Base-by-base conservation (phyloP, 2,329 filamentous ascomycete genomes). In the Botrytis tulipae region DNA sequence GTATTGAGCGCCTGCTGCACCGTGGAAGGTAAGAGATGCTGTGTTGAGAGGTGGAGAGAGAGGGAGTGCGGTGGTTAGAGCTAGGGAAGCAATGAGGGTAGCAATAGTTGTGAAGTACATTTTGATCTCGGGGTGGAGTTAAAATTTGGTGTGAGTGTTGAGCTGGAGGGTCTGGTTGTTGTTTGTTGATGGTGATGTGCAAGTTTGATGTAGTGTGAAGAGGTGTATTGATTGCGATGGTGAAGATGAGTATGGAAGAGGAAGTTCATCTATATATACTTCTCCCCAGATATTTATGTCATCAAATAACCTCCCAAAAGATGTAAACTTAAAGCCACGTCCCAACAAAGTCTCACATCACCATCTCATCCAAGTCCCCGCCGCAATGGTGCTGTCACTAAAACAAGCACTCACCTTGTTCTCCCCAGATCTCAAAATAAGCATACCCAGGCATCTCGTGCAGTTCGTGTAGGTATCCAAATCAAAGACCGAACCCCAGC, bases 1-100 rank as follows among this genome's bases (percentile, higher is more conserved):
- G 60, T 80, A 80, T 37, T 72, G 25, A 10, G 78, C 78, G 12
- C 71, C 76, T 10, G 77, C 78, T 18, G 78, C 78, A 59, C 78
- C 78, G 18, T 78, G 73, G 73, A 80, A 78, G 32, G 72, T 73
- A n/a, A 76, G 46, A 29, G 76, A 60, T 46, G 61, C 68, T n/a
- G 60, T 54, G n/a, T 40, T 42, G 20, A 65, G 72, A 25, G 70
- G 68, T 12, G 60, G n/a, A 18, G 61, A 22, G 40, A 74, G 65
- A n/a, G 78, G 77, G 37, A 74, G 70, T 1, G 77, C 76, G 16
- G 69, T 37, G 42, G 74, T 72, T 44, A 79, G 70, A 48, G 77
- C 67, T 42, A 78, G 61, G 62, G 61, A 74, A 48, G 77, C 69
- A 35, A 70, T 51, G 44, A 78, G 63, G 48, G 74, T 63, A 60